A percentile compares a stretch with the other conserved stretches of the same genome.
These are phyloP conservation scores for Pseudozyma thailandica DNA, from an alignment of 1,284 basidiomycete genomes.

Conservation along the genomic window DNA sequence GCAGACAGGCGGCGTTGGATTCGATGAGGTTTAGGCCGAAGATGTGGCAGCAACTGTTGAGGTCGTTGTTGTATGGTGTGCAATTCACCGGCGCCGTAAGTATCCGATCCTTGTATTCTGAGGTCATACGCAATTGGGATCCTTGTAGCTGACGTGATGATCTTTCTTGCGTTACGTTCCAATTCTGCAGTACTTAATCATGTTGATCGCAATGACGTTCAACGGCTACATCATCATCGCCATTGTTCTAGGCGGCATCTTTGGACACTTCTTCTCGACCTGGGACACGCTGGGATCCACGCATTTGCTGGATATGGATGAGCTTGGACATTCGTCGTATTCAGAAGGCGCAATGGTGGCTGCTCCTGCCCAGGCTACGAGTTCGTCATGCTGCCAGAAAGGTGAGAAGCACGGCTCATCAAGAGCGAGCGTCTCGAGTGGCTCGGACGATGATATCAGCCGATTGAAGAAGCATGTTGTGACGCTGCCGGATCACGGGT, in stretches of 20 bases:
- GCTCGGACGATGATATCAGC: conserved; percentile 30
- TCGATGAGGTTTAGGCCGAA: conserved; percentile 43
- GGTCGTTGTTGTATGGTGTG: conserved; percentile 56
- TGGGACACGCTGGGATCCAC: conserved; percentile 56
- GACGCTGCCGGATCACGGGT: conserved; percentile 38
- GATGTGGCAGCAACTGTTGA: conserved; percentile 57
- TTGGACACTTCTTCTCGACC: conserved; percentile 61
- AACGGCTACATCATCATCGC: conserved; percentile 64
- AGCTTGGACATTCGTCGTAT: conserved; percentile 17
- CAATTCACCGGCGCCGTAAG: conserved; percentile 59
- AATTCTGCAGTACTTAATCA: conserved; percentile 52
- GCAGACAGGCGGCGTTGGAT: conserved; percentile 36
- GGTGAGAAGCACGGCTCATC: conserved; percentile 6
- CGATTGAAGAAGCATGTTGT: conserved; percentile 37
- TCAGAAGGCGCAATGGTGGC: conserved; percentile 8
- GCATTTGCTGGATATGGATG: conserved; percentile 35
- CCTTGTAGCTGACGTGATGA: background rate
- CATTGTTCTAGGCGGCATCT: conserved; percentile 58
- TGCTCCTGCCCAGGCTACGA: background rate
- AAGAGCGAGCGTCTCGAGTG: conserved; percentile 33
- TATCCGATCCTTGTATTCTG: background rate
- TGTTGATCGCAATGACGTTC: conserved; percentile 64
- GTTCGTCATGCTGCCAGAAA: conserved; percentile 23
- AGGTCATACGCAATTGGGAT: background rate
- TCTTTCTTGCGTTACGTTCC: background rate